These are phyloP conservation scores for Craterostigma plantagineum DNA, from an alignment of 257 asterid genomes.

Conservation along the genomic window DNA sequence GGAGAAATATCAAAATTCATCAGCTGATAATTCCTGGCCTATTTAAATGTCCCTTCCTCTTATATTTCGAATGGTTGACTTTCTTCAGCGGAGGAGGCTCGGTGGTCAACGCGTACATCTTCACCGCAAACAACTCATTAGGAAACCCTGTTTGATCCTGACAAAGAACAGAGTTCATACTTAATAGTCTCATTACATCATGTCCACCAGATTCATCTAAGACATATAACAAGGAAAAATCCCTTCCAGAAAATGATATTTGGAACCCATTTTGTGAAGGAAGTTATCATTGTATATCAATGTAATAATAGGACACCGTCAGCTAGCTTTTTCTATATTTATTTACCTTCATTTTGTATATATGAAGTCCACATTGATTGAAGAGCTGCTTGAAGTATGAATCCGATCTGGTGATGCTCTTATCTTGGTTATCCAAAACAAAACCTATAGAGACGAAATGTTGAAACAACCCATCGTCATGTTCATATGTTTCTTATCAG, in stretches of 20 bases:
- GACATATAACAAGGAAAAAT: too few relatives aligned
- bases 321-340: neutral
- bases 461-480: neutral
- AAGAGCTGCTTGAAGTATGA: conserved; percentile 75
- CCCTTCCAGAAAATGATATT: too few relatives aligned
- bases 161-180: neutral
- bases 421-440: conserved; percentile 83
- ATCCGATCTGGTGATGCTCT: conserved; percentile 85
- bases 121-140: conserved; percentile 56
- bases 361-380: conserved; percentile 53
- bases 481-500: too few relatives aligned
- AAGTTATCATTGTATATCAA: too few relatives aligned
- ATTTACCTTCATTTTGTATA: conserved; percentile 57
- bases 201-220: too few relatives aligned
- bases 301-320: too few relatives aligned
- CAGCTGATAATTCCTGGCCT: conserved; percentile 61
- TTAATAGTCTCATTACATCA: too few relatives aligned
- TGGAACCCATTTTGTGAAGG: too few relatives aligned
- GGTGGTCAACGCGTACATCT: conserved; percentile 70
- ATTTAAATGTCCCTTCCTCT: conserved; percentile 27
- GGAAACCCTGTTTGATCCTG: conserved; percentile 90
- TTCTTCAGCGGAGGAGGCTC: conserved; percentile 35
- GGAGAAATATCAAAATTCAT: too few relatives aligned
- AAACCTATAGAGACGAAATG: conserved; percentile 29
- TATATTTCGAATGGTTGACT: conserved; percentile 11